These are phyloP conservation scores for Talaromyces marneffei DNA, from an alignment of 2,329 filamentous ascomycete species.

Conservation along the genomic window DNA sequence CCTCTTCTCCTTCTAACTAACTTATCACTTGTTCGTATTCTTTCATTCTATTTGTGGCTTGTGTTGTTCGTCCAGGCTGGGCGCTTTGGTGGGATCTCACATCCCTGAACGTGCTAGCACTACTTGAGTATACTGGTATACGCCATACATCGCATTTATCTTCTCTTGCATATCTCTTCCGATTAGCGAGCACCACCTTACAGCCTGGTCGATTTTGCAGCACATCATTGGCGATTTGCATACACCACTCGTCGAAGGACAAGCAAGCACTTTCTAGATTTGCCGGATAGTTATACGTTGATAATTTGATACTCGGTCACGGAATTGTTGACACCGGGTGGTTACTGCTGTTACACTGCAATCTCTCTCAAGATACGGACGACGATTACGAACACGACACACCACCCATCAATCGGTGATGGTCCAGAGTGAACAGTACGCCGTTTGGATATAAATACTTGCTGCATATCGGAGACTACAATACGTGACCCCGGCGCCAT, in stretches of 20 bases:
- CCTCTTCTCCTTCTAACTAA: not conserved
- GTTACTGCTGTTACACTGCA: not conserved
- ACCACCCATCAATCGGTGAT: not conserved
- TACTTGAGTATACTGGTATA: not conserved
- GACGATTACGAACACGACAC: not conserved
- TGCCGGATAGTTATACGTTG: not conserved
- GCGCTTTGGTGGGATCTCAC: not conserved
- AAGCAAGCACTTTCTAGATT: not conserved
- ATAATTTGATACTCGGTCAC: not conserved
- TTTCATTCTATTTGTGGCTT: not conserved
- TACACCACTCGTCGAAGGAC: not conserved
- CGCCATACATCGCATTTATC: not conserved
- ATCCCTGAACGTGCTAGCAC: not conserved
- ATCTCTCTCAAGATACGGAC: not conserved
- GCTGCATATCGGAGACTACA: not conserved
- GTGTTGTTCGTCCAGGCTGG: not conserved
- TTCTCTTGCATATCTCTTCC: not conserved
- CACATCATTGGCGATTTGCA: not conserved
- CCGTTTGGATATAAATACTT: not conserved
- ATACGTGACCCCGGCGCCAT: not conserved
- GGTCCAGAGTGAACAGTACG: not conserved
- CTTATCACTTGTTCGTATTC: not conserved
- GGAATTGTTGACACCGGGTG: not conserved
- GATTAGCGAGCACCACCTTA: not conserved
- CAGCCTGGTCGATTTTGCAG: not conserved